Evolutionary conservation across 2,329 filamentous ascomycete species (phyloP).

Genomic region (Trichoderma aggressivum): DNA sequence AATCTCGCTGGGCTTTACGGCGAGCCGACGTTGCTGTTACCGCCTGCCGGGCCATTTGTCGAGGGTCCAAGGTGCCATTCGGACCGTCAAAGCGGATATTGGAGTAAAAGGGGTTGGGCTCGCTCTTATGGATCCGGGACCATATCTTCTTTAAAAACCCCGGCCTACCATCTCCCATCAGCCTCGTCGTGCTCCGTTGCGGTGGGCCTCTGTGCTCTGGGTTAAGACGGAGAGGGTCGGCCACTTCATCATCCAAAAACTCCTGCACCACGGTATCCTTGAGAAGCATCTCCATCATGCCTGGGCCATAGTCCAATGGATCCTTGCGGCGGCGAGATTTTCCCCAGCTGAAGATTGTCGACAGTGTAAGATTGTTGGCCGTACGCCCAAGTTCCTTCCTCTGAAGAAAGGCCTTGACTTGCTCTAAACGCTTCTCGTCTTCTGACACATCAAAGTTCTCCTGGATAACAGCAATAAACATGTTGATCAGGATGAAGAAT

Average conservation of each 20-base stretch:
- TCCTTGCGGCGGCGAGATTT: slow-evolving; percentile 64
- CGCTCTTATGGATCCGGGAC: slow-evolving; percentile 61
- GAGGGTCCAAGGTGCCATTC: slow-evolving; percentile 77
- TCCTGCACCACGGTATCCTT: slow-evolving; percentile 95
- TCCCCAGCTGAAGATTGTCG: slow-evolving; percentile 64
- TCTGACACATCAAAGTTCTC: slow-evolving; percentile 99
- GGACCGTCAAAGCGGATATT: slow-evolving; percentile 64
- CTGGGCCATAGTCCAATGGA: slow-evolving; percentile 85
- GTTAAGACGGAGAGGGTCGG: slow-evolving; percentile 30
- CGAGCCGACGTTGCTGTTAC: slow-evolving; percentile 78
- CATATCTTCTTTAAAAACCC: slow-evolving; percentile 60
- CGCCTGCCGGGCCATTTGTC: slow-evolving; percentile 85
- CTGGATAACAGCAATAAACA: slow-evolving; percentile 99
- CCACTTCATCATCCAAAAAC: slow-evolving; percentile 76
- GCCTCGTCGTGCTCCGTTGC: slow-evolving; percentile 33
- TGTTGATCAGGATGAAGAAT: slow-evolving; percentile 95
- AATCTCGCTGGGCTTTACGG: slow-evolving; percentile 86
- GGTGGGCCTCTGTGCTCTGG: slow-evolving; percentile 31
- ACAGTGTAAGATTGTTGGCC: slow-evolving; percentile 71
- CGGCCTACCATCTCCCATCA: slow-evolving; percentile 48
- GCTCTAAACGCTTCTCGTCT: slow-evolving; percentile 94
- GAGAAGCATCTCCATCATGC: slow-evolving; percentile 91
- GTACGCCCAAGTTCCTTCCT: slow-evolving; percentile 78
- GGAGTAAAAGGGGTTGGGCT: slow-evolving; percentile 95
- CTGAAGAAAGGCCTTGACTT: slow-evolving; percentile 91